These are phyloP conservation scores for Neophaeococcomyces aloes DNA, from an alignment of 2,329 filamentous ascomycete genomes.

Conservation along the genomic window DNA sequence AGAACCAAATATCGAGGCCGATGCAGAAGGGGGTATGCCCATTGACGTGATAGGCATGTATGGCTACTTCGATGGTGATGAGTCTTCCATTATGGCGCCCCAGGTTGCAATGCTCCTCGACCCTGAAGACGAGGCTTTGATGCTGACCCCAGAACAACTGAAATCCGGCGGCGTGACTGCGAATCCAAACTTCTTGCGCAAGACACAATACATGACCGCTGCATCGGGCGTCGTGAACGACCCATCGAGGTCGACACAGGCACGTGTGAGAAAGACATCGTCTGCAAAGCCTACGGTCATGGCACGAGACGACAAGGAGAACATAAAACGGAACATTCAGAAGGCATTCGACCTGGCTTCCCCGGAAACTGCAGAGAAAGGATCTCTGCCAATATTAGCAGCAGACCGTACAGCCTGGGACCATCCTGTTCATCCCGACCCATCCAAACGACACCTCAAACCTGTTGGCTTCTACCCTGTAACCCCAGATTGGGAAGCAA, in stretches of 20 bases:
- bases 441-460: conserved; percentile 44
- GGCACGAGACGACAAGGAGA: conserved; percentile 46
- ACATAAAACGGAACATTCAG: conserved; percentile 50
- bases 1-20: conserved; percentile 89
- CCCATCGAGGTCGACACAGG: conserved; percentile 17
- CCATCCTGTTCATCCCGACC: conserved; percentile 49
- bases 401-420: conserved; percentile 51
- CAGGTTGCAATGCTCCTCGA: conserved; percentile 62
- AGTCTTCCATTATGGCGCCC: conserved; percentile 77
- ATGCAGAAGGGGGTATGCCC: conserved; percentile 96
- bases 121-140: conserved; percentile 70
- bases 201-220: conserved; percentile 77
- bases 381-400: conserved; percentile 13
- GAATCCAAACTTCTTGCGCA: conserved; percentile 83
- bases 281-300: conserved; percentile 17
- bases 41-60: conserved; percentile 91
- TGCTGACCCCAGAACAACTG: conserved; percentile 72
- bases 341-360: conserved; percentile 58
- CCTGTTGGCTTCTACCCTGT: conserved; percentile 51
- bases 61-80: conserved; percentile 87
- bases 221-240: conserved; percentile 25
- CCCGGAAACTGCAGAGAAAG: conserved; percentile 38
- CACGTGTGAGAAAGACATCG: not conserved
- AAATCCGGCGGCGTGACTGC: conserved; percentile 72
- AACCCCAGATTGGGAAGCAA: conserved; percentile 50